These are phyloP conservation scores for Viridothelium virens DNA, from an alignment of 495 filamentous ascomycete genomes.

Conservation along the genomic window DNA sequence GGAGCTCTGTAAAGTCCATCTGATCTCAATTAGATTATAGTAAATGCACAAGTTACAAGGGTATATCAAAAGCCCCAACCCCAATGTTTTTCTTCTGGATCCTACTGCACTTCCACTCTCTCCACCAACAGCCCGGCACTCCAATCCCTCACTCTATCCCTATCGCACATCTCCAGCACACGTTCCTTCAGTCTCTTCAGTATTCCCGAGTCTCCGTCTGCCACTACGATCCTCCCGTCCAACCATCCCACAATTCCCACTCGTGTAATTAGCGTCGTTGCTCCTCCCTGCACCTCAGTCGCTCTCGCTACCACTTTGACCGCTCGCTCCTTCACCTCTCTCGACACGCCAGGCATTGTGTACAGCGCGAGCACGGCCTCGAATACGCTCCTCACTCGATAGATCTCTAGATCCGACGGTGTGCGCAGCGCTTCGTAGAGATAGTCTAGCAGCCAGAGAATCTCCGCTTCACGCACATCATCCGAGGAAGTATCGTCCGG, in stretches of 20 bases:
- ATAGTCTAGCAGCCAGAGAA: slow-evolving; percentile 72
- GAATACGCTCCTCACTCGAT: slow-evolving; percentile 69
- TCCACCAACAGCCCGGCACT: slow-evolving; percentile 37
- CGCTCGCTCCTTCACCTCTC: slow-evolving; percentile 56
- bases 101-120: slow-evolving; percentile 13
- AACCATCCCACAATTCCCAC: slow-evolving; percentile 79
- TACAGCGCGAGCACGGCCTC: slow-evolving; percentile 69
- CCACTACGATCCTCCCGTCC: slow-evolving; percentile 45
- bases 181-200: slow-evolving; percentile 52
- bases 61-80: slow-evolving; percentile 34
- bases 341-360: slow-evolving; percentile 54
- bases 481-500: slow-evolving; percentile 50
- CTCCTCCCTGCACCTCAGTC: slow-evolving; percentile 65
- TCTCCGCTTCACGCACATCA: slow-evolving; percentile 66
- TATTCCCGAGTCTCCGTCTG: slow-evolving; percentile 41
- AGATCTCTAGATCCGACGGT: slow-evolving; percentile 65
- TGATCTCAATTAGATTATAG: too few species aligned
- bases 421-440: slow-evolving; percentile 63
- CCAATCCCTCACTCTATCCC: slow-evolving; percentile 59
- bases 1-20: too few species aligned
- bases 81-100: slow-evolving; percentile 48
- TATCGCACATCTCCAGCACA: slow-evolving; percentile 65
- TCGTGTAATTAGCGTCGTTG: slow-evolving; percentile 77
- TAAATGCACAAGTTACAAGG: neutral
- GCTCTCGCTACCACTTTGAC: slow-evolving; percentile 65